phyloP scores from a whole-genome alignment of 345 rosid genomes.

The Turritis glabra region DNA sequence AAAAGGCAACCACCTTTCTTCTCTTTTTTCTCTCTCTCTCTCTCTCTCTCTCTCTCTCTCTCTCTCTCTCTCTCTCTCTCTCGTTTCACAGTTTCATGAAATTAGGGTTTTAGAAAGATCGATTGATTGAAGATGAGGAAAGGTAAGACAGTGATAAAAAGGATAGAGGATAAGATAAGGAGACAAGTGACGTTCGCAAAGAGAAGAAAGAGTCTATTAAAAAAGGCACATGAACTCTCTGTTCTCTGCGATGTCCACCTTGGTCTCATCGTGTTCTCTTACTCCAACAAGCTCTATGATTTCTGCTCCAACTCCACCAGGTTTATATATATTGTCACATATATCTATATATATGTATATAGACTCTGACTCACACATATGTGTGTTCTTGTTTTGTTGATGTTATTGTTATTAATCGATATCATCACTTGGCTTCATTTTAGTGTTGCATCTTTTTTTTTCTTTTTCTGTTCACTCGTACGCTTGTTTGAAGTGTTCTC shows the following conservation, averaged over 20 bases:
- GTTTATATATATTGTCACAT: neutral
- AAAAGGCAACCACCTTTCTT: neutral
- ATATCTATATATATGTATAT: neutral
- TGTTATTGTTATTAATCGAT: neutral
- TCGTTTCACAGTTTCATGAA: slow-evolving; percentile 1
- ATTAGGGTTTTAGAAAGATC: slow-evolving; percentile 19
- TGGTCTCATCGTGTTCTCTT: slow-evolving; percentile 73
- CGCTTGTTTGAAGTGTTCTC: too few relatives aligned
- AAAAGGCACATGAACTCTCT: slow-evolving; percentile 81
- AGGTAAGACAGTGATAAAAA: slow-evolving; percentile 69
- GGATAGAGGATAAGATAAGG: slow-evolving; percentile 74
- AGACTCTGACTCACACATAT: neutral
- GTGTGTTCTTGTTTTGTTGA: slow-evolving; percentile 7
- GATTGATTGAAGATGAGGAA: slow-evolving; percentile 51
- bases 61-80: neutral
- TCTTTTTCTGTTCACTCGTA: neutral
- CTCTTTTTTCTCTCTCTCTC: neutral
- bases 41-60: neutral
- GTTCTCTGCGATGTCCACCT: slow-evolving; percentile 70
- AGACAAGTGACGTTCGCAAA: slow-evolving; percentile 77
- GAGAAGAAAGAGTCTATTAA: slow-evolving; percentile 59
- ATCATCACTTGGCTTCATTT: neutral
- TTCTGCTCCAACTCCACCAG: slow-evolving; percentile 22
- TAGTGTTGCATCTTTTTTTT: neutral
- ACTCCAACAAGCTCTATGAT: slow-evolving; percentile 61